Evolutionary conservation across 768 basidiomycete species (phyloP).

Genomic region (Boletus sp.): DNA sequence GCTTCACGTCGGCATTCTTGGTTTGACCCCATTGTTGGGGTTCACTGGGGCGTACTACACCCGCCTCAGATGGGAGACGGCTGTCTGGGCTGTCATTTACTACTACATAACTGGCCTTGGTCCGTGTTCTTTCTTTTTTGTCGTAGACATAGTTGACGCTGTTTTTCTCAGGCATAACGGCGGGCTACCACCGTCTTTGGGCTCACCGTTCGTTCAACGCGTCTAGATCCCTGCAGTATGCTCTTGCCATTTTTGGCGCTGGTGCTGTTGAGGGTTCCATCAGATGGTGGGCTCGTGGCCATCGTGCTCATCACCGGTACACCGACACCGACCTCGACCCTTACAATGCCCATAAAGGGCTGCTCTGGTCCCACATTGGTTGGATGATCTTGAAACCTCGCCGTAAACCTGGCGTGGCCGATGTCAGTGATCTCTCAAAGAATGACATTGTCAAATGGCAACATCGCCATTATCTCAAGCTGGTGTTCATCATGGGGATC

Average conservation of each 20-base stretch:
- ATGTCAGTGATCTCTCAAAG: constrained; percentile 81
- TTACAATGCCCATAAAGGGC: constrained; percentile 88
- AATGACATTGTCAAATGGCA: constrained; percentile 84
- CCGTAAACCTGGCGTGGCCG: constrained; percentile 84
- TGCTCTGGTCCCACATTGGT: constrained; percentile 82
- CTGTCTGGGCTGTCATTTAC: constrained; percentile 61
- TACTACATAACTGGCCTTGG: constrained; percentile 84
- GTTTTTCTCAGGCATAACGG: constrained; percentile 64
- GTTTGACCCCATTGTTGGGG: constrained; percentile 69
- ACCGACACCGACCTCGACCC: constrained; percentile 97
- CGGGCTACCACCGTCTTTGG: constrained; percentile 97
- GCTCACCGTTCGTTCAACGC: constrained; percentile 96
- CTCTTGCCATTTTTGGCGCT: constrained; percentile 78
- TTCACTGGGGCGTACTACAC: constrained; percentile 69
- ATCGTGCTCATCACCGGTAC: constrained; percentile 96
- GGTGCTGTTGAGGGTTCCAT: constrained; percentile 97
- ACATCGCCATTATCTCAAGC: constrained; percentile 69
- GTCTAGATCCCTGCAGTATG: constrained; percentile 77
- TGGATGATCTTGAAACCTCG: constrained; percentile 95
- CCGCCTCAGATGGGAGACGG: constrained; percentile 68
- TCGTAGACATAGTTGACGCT: constrained; percentile 29
- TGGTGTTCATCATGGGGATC: constrained; percentile 71
- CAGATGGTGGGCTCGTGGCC: constrained; percentile 98
- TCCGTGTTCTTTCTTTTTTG: constrained; percentile 43
- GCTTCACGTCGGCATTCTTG: constrained; percentile 71